Evolutionary conservation across 805 yeast species (phyloP).

Genomic region (Blastobotrys americana): DNA sequence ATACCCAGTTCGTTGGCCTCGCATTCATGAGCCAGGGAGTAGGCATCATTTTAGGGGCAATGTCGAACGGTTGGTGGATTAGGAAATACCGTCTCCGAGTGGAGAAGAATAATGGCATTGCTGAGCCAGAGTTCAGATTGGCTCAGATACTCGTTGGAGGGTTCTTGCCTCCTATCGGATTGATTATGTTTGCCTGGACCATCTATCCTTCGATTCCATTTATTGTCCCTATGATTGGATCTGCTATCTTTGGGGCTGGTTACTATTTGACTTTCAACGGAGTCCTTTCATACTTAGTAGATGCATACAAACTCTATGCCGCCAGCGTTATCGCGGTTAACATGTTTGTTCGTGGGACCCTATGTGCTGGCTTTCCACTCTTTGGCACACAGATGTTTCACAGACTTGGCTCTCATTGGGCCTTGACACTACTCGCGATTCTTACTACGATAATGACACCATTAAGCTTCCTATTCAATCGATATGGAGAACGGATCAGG

Average conservation of each 20-base stretch:
- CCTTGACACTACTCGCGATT: slow-evolving; percentile 49
- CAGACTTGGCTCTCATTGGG: slow-evolving; percentile 71
- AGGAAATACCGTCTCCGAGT: slow-evolving; percentile 35
- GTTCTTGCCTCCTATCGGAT: slow-evolving; percentile 38
- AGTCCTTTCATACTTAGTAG: slow-evolving; percentile 18
- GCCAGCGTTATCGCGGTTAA: slow-evolving; percentile 92
- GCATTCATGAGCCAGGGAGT: slow-evolving; percentile 58
- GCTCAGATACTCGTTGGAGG: slow-evolving; percentile 49
- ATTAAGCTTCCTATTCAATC: slow-evolving; percentile 37
- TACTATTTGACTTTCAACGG: slow-evolving; percentile 35
- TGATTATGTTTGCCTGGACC: slow-evolving; percentile 49
- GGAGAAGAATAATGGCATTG: slow-evolving; percentile 34
- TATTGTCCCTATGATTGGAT: slow-evolving; percentile 54
- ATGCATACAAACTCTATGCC: slow-evolving; percentile 42
- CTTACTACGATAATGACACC: slow-evolving; percentile 43
- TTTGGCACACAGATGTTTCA: slow-evolving; percentile 80
- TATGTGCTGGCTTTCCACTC: slow-evolving; percentile 76
- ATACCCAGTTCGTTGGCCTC: slow-evolving; percentile 46
- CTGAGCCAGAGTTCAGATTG: slow-evolving; percentile 44
- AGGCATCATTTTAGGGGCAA: slow-evolving; percentile 57
- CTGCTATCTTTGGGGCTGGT: slow-evolving; percentile 39
- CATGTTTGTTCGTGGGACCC: slow-evolving; percentile 63
- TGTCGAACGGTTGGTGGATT: slow-evolving; percentile 14
- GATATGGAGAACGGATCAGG: slow-evolving; percentile 38
- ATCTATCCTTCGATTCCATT: slow-evolving; percentile 40